Percentiles rank a stretch among this genome's conserved stretches.
Evolutionary conservation across 257 asterid species (phyloP).

Genomic region (Solanum paucissectum): DNA sequence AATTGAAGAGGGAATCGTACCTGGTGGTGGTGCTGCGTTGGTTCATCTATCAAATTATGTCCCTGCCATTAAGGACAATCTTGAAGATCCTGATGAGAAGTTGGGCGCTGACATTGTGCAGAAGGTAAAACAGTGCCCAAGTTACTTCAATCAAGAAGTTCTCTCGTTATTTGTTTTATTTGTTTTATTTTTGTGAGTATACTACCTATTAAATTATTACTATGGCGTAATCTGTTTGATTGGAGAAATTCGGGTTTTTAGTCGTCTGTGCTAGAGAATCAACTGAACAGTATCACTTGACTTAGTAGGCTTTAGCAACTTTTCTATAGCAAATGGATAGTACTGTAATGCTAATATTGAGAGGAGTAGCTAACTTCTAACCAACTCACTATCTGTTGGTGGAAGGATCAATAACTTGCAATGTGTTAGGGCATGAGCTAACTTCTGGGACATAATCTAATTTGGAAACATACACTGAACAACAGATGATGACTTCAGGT

Average conservation of each 20-base stretch:
- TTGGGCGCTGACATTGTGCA: conserved; percentile 12
- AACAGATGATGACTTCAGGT: neutral
- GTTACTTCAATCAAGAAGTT: neutral
- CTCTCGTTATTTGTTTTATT: neutral
- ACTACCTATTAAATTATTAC: neutral
- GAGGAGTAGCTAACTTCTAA: neutral
- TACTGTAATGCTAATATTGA: neutral
- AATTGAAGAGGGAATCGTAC: conserved; percentile 69
- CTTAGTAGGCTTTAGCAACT: neutral
- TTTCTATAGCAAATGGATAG: neutral
- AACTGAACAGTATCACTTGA: neutral
- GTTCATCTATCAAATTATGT: conserved; percentile 50
- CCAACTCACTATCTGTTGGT: neutral
- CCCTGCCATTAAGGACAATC: conserved; percentile 39
- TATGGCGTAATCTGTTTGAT: neutral
- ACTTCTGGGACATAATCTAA: neutral
- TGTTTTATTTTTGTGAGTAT: neutral
- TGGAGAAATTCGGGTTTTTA: neutral
- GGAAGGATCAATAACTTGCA: neutral
- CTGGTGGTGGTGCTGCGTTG: conserved; percentile 64
- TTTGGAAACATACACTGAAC: neutral
- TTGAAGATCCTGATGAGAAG: conserved; percentile 26
- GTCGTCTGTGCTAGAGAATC: neutral
- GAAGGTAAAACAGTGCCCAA: conserved; percentile 3
- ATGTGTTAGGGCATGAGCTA: neutral